Evolutionary conservation across 345 rosid species (phyloP).

Genomic region (Brassica napus): DNA sequence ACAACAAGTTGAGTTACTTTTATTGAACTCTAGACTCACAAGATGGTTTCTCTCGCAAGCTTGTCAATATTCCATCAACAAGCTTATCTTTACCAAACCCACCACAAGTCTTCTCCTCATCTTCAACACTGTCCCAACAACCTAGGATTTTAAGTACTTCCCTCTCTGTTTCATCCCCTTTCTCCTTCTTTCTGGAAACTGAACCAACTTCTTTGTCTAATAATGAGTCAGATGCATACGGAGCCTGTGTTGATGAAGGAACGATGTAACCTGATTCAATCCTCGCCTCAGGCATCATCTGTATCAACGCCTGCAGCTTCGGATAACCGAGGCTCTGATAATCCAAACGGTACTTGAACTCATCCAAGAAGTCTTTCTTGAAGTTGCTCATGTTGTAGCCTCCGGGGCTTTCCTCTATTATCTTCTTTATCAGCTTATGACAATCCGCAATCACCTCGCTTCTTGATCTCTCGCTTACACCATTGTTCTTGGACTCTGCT

Average conservation of each 20-base stretch:
- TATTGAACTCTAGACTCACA: conserved; percentile 28
- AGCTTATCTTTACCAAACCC: conserved; percentile 49
- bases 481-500: conserved; percentile 29
- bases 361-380: conserved; percentile 49
- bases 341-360: conserved; percentile 57
- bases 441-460: conserved; percentile 52
- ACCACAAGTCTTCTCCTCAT: conserved; percentile 14
- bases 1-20: background rate
- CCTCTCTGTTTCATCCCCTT: conserved; percentile 41
- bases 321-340: conserved; percentile 56
- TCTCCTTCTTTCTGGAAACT: conserved; percentile 24
- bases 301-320: conserved; percentile 49
- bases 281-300: conserved; percentile 58
- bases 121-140: conserved; percentile 49
- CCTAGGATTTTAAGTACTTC: conserved; percentile 57
- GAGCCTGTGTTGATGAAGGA: conserved; percentile 40
- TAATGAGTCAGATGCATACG: conserved; percentile 47
- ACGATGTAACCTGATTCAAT: conserved; percentile 48
- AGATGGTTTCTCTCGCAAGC: conserved; percentile 48
- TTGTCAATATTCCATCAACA: conserved; percentile 58
- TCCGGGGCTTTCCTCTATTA: conserved; percentile 52
- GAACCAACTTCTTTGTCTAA: conserved; percentile 82
- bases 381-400: conserved; percentile 56
- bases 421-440: conserved; percentile 54
- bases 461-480: conserved; percentile 43